Evolutionary conservation across 208 protist species (phyloP), one percentile per base, ranked within the genome.

Genomic region (Leishmania lainsoni): DNA sequence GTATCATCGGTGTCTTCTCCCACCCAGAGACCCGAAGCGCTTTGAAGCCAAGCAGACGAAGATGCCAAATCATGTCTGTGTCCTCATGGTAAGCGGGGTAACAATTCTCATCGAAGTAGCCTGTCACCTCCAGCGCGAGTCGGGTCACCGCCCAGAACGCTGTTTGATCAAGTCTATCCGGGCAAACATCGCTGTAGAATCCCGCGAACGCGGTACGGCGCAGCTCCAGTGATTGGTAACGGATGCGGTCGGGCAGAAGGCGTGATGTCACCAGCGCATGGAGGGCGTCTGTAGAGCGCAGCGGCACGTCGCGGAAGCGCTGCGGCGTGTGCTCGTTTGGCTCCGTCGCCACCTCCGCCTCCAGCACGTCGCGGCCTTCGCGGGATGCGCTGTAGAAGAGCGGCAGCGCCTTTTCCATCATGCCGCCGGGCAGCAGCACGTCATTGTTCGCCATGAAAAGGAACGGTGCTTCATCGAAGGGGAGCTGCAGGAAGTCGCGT

Each of bases 71-170:
- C 35, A 79, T 79, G 56, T 93, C 87, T 3, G 75, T 66, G 59
- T 90, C 85, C 32, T 93, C 87, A 51, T 82, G 79, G 78, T 85
- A 87, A 17, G 80, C 84, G 45, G 87, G 86, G 71, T 79, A 90
- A 76, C 81, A 86, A 65, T 91, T 93, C 59, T 93, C 85, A 68
- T 93, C 87, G 20, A 90, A 84, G 77, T 81, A 89, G 48, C 87
- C 86, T 16, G 80, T 79, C 52, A 65, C 81, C 51, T 79, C 71
- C 0, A 93, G 76, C 0, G 78, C 82, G 3, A 88, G 79, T 2
- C 87, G 86, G 1, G 84, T 83, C 9, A 91, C 6, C 1, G 39
- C 75, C 65, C 83, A 84, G 8, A 79, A 14, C 32, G 80, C 66
- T 9, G 69, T 61, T 22, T 85, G 81, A 1, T n/a, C 39, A 26